Conservation (phyloP, 768 basidiomycete species). For the Panaeolus papilionaceus region DNA sequence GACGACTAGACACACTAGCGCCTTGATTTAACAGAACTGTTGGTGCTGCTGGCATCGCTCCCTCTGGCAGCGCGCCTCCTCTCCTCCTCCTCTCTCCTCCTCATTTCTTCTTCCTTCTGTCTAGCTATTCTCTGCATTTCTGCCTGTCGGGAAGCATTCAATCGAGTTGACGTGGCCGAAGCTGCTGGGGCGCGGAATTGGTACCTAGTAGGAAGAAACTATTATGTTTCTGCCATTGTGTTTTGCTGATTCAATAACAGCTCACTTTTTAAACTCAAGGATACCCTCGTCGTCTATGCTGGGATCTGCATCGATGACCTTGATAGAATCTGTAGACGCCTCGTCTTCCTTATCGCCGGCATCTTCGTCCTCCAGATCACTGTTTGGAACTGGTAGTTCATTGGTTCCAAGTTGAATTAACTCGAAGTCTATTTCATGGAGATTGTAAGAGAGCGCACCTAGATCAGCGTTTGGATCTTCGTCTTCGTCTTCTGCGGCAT, state of each 20-base stretch:
- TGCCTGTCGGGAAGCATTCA: background rate
- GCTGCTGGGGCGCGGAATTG: background rate
- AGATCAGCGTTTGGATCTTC: conserved; percentile 1
- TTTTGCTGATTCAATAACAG: background rate
- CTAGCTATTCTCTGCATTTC: background rate
- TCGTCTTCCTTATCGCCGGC: background rate
- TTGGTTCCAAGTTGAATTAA: background rate
- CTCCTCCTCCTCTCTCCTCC: background rate
- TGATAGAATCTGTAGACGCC: background rate
- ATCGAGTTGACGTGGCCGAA: background rate
- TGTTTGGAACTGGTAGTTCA: background rate
- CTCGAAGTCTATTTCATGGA: background rate
- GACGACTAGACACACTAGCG: background rate
- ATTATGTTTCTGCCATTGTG: background rate
- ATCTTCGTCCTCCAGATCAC: background rate
- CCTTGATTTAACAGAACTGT: background rate
- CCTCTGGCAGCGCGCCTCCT: background rate
- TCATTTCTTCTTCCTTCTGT: background rate
- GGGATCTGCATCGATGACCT: background rate
- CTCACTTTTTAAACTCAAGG: background rate
- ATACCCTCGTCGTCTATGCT: background rate
- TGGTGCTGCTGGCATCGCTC: background rate
- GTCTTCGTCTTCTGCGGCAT: background rate
- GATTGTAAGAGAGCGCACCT: background rate
- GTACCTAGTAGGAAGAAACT: background rate